A percentile compares a stretch with the other conserved stretches of the same genome.
phyloP scores from a whole-genome alignment of 306 rosid species.

The Cicer bijugum region DNA sequence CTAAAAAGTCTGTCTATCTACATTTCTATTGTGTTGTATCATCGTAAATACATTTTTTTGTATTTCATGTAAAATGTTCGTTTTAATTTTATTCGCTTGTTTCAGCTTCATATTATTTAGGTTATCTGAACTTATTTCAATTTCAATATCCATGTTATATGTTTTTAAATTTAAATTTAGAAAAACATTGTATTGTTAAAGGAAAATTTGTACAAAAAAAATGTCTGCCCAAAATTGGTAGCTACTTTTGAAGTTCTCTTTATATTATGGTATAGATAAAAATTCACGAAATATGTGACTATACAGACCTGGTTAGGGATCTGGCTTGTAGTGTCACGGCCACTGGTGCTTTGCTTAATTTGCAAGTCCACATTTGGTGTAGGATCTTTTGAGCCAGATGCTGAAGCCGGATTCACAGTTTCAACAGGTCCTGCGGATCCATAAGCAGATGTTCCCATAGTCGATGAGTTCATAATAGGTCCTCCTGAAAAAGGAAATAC shows the following conservation, averaged over 20 bases:
- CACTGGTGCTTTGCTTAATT: conserved; percentile 51
- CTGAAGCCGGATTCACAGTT: conserved; percentile 59
- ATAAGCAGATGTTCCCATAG: conserved; percentile 48
- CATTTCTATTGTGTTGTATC: too few species aligned
- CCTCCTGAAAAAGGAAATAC: conserved; percentile 61
- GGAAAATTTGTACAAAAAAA: too few species aligned
- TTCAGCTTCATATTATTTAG: too few species aligned
- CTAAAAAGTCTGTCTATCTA: not conserved
- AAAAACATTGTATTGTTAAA: too few species aligned
- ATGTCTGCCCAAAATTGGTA: too few species aligned
- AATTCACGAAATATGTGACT: conserved; percentile 19
- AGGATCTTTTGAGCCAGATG: conserved; percentile 61
- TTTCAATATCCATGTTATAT: too few species aligned
- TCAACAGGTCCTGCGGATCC: conserved; percentile 58
- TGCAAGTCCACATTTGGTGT: conserved; percentile 54
- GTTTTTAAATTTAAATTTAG: too few species aligned
- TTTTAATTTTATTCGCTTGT: too few species aligned
- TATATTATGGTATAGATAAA: not conserved
- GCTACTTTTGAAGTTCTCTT: too few species aligned
- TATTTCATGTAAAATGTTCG: too few species aligned
- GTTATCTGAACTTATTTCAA: too few species aligned
- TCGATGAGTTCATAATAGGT: conserved; percentile 60
- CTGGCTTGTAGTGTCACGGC: conserved; percentile 54
- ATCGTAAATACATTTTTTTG: too few species aligned
- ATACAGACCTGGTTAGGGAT: conserved; percentile 62